phyloP scores from a whole-genome alignment of 768 basidiomycete species.

The Collybia nuda region DNA sequence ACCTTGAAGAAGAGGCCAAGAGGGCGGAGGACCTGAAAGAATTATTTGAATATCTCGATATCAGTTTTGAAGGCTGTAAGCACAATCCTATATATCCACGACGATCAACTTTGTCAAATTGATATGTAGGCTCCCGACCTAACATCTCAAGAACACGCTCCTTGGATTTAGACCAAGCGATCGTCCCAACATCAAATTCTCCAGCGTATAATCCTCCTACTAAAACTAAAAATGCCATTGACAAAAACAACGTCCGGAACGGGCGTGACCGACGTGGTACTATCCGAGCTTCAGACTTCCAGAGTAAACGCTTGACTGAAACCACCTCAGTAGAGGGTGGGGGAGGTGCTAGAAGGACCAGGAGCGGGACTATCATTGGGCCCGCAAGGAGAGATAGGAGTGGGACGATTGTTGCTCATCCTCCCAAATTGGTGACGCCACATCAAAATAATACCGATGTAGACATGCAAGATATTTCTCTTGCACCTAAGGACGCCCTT shows the following conservation, averaged over 20 bases:
- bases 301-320: conserved; percentile 10
- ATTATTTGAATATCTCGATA: conserved; percentile 17
- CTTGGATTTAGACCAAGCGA: conserved; percentile 9
- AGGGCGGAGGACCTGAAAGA: conserved; percentile 8
- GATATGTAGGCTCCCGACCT: background rate
- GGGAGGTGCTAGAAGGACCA: conserved; percentile 35
- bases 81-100: background rate
- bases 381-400: conserved; percentile 19
- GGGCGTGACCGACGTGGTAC: conserved; percentile 43
- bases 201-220: conserved; percentile 12
- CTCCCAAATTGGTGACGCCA: background rate
- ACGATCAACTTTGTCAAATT: background rate
- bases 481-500: conserved; percentile 1
- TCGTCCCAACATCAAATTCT: background rate
- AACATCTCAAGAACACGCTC: conserved; percentile 8
- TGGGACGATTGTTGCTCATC: conserved; percentile 15
- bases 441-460: conserved; percentile 3
- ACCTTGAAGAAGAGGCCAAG: background rate
- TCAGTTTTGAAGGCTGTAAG: conserved; percentile 10
- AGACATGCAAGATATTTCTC: conserved; percentile 1
- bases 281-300: conserved; percentile 49
- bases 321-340: conserved; percentile 2
- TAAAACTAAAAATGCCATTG: background rate
- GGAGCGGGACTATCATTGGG: conserved; percentile 47
- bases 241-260: conserved; percentile 11